Evolutionary conservation across 371 early-diverging fungal genomes (phyloP).

Genomic region (Mortierella sp.): DNA sequence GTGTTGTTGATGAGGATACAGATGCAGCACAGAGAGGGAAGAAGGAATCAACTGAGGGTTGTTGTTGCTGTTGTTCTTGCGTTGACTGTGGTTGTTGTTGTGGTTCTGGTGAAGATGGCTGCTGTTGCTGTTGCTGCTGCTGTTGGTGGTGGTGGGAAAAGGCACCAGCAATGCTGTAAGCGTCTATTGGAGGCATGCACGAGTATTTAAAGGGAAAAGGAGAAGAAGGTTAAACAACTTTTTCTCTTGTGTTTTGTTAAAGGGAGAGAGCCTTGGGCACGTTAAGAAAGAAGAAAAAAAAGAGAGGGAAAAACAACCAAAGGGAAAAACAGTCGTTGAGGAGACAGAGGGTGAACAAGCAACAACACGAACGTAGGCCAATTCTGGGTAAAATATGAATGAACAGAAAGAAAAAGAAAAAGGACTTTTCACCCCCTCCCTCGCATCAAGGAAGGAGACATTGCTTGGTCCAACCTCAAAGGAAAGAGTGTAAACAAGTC

Average conservation of each 20-base stretch:
- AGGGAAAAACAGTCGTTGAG: neutral
- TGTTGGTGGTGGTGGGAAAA: constrained; percentile 17
- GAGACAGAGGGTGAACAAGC: too few relatives aligned
- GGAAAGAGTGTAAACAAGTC: too few relatives aligned
- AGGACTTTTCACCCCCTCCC: neutral
- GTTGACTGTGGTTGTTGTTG: neutral
- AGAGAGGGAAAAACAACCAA: neutral
- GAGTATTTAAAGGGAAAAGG: constrained; percentile 16
- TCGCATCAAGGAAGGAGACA: neutral
- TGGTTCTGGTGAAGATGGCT: constrained; percentile 16
- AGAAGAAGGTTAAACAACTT: neutral
- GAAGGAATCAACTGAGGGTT: neutral
- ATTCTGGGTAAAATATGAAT: neutral
- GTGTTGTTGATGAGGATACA: constrained; percentile 4
- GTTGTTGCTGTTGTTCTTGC: constrained; percentile 3
- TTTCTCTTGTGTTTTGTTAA: neutral
- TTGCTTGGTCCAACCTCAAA: neutral
- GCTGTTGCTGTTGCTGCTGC: neutral
- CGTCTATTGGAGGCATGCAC: constrained; percentile 23
- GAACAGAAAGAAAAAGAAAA: neutral
- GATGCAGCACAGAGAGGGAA: constrained; percentile 3
- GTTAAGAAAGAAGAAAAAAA: neutral
- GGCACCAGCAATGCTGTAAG: constrained; percentile 27
- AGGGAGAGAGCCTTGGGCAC: too few relatives aligned
- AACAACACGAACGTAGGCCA: too few relatives aligned